Conservation (phyloP, 2,329 filamentous ascomycete species). For the Talaromyces rugulosus region DNA sequence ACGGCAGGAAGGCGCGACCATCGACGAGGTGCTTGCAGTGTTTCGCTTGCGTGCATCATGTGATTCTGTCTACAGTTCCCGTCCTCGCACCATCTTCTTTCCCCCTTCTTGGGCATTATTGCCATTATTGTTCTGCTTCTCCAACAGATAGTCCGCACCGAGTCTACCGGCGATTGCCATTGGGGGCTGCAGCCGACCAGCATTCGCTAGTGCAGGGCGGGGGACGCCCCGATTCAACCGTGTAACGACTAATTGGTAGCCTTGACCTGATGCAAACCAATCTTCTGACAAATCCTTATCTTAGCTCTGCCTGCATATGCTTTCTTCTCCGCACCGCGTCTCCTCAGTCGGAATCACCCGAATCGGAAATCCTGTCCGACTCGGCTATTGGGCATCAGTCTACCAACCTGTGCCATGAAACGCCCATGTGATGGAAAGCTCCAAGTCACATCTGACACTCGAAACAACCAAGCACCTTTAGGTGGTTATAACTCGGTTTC, state of each 20-base stretch:
- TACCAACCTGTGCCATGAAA: neutral
- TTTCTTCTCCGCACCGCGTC: neutral
- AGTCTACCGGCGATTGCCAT: neutral
- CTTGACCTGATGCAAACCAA: neutral
- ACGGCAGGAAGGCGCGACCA: neutral
- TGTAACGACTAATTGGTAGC: neutral
- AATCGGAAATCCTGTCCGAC: neutral
- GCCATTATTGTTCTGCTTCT: neutral
- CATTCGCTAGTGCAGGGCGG: neutral
- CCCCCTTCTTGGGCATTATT: neutral
- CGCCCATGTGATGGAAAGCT: neutral
- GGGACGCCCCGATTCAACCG: neutral
- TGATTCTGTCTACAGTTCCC: neutral
- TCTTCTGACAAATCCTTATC: conserved; percentile 1
- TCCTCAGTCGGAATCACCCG: neutral
- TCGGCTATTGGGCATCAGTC: neutral
- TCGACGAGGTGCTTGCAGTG: neutral
- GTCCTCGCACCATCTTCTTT: neutral
- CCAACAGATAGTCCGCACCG: neutral
- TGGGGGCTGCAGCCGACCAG: neutral
- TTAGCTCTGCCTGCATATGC: neutral
- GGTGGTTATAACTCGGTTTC: too few relatives aligned
- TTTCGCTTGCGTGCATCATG: neutral
- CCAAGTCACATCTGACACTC: too few relatives aligned
- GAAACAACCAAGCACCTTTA: too few relatives aligned